Evolutionary conservation across 2,329 filamentous ascomycete genomes (phyloP), one percentile per base, ranked within the genome.

Genomic region (Penicillium rolfsii): DNA sequence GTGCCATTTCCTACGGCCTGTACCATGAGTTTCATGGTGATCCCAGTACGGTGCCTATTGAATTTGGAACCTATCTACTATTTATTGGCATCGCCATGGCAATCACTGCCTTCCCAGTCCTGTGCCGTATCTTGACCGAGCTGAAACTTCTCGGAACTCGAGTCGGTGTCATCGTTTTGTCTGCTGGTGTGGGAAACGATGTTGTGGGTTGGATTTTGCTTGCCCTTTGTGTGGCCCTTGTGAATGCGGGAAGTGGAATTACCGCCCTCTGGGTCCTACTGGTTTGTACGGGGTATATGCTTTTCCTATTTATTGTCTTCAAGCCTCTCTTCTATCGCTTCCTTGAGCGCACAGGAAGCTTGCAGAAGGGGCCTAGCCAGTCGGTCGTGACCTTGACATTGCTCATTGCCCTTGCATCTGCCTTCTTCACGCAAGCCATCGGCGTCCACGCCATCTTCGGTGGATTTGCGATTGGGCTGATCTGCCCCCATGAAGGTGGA

Each of bases 401-500:
- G 4, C 79, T 97, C 33, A 82, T 97, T 55, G 89, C 90, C 0
- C 82, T 98, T 16, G 82, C 85, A 0, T 95, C 91, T 0, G 84
- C 93, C 4, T 96, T 93, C 81, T 96, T 96, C 73, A 96, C 93
- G 0, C 87, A 89, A 58, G 90, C 95, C 61, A 97, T 98, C 71
- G 94, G 94, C 50, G 88, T 97, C 1, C 94, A 98, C 74, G 87
- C 94, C 58, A 97, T 98, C 73, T 98, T 98, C 70, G 94, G 94
- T 45, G 93, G 90, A 3, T 98, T 98, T 74, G 82, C 97, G 60
- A 86, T 94, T 45, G 94, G 94, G 1, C 76, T 98, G 28, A 95
- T 98, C 59, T 93, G 93, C 67, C 94, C 93, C 0, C 93, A 95
- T 71, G 91, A 96, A 60, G 90, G 91, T 52, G 91, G 93, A 30